Evolutionary conservation across 441 rosid genomes (phyloP).

Genomic region (Euphorbia schlechtendalii): DNA sequence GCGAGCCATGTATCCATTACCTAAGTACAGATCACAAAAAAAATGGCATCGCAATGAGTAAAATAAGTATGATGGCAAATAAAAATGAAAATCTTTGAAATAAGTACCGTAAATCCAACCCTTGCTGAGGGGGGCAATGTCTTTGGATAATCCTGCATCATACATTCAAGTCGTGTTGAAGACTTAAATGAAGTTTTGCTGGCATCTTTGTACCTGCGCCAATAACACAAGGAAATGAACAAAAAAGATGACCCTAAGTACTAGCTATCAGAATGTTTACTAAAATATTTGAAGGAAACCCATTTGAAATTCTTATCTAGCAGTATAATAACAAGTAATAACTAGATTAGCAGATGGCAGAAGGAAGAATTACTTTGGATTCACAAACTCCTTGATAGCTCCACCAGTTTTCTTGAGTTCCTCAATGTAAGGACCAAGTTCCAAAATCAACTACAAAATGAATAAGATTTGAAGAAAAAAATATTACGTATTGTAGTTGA

Average conservation of each 20-base stretch:
- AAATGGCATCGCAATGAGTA: conserved; percentile 1
- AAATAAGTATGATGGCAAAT: conserved; percentile 10
- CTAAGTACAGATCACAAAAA: conserved; percentile 30
- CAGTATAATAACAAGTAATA: conserved; percentile 5
- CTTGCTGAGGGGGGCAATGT: conserved; percentile 81
- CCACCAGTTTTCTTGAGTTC: conserved; percentile 90
- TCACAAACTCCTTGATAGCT: conserved; percentile 89
- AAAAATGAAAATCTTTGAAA: background rate
- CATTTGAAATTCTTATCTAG: background rate
- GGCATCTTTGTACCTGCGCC: conserved; percentile 75
- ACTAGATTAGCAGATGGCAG: conserved; percentile 8
- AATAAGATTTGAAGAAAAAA: conserved; percentile 12
- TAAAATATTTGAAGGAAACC: background rate
- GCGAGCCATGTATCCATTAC: conserved; percentile 78
- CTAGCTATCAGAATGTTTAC: background rate
- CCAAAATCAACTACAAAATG: conserved; percentile 66
- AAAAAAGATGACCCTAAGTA: background rate
- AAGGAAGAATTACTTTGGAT: conserved; percentile 68
- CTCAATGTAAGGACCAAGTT: conserved; percentile 74
- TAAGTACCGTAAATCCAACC: conserved; percentile 89
- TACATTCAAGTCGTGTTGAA: conserved; percentile 91
- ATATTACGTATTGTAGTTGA: background rate
- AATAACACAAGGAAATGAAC: background rate
- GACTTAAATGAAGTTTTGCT: conserved; percentile 86
- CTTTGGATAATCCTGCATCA: conserved; percentile 99